These are phyloP conservation scores for Suillus lakei DNA, from an alignment of 768 basidiomycete species.

Conservation along the genomic window DNA sequence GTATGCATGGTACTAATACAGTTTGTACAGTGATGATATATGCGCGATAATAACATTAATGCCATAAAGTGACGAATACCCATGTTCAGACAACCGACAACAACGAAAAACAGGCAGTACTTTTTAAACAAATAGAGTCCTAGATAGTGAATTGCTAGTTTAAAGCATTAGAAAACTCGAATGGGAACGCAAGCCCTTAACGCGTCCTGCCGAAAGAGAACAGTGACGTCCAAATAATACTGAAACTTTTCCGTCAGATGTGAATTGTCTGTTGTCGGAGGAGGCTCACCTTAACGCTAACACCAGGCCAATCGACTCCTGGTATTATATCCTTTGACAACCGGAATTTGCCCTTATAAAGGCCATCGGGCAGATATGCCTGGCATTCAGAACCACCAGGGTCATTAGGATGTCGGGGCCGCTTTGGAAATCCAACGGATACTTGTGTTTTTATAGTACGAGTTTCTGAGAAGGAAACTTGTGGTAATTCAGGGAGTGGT, in stretches of 20 bases:
- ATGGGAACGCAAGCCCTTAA: slow-evolving; percentile 66
- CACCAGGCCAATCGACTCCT: slow-evolving; percentile 66
- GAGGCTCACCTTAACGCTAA: slow-evolving; percentile 65
- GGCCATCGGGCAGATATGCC: slow-evolving; percentile 64
- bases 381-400: slow-evolving; percentile 54
- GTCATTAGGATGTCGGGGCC: slow-evolving; percentile 47
- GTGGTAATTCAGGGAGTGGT: slow-evolving; percentile 31
- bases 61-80: background rate
- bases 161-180: slow-evolving; percentile 52
- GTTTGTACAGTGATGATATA: background rate
- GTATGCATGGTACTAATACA: background rate
- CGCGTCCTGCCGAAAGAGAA: slow-evolving; percentile 66
- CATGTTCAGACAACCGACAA: background rate
- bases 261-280: background rate
- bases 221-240: slow-evolving; percentile 78
- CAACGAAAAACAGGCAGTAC: background rate
- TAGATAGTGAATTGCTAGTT: slow-evolving; percentile 42
- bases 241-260: slow-evolving; percentile 29
- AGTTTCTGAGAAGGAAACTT: slow-evolving; percentile 19
- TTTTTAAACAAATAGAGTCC: background rate
- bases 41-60: background rate
- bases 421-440: slow-evolving; percentile 73
- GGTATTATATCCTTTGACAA: slow-evolving; percentile 66
- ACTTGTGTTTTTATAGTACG: slow-evolving; percentile 45
- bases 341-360: slow-evolving; percentile 62